Evolutionary conservation across 495 filamentous ascomycete species (phyloP).

Genomic region (Hyphodiscus hymeniophilus): DNA sequence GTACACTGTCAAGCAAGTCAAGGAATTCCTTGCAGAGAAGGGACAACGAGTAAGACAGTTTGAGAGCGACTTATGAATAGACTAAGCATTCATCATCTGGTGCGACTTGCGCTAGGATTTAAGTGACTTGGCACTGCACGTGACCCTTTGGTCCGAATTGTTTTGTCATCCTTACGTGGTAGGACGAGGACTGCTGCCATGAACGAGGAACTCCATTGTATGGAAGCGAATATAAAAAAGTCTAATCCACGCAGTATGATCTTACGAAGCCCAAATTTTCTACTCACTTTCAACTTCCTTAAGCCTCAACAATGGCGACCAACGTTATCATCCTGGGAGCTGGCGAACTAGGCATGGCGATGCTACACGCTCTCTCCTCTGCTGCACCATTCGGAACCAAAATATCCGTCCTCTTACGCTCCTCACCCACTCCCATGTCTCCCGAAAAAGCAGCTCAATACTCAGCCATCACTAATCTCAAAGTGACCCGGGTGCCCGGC

Average conservation of each 20-base stretch:
- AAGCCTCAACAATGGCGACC: not conserved
- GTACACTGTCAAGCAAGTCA: slow-evolving; percentile 93
- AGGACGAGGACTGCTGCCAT: too few relatives aligned
- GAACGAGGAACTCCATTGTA: too few relatives aligned
- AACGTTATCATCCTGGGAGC: slow-evolving; percentile 52
- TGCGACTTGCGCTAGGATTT: too few relatives aligned
- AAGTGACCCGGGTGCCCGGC: slow-evolving; percentile 33
- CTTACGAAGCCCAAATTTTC: too few relatives aligned
- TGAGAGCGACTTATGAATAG: slow-evolving; percentile 31
- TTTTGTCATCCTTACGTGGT: too few relatives aligned
- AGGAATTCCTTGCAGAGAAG: slow-evolving; percentile 62
- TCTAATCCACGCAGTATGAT: not conserved
- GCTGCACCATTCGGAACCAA: slow-evolving; percentile 29
- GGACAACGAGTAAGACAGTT: slow-evolving; percentile 69
- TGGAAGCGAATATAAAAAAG: not conserved
- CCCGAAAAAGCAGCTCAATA: slow-evolving; percentile 23
- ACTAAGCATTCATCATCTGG: too few relatives aligned
- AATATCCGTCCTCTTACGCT: slow-evolving; percentile 44
- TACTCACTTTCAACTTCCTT: too few relatives aligned
- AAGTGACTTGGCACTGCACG: too few relatives aligned
- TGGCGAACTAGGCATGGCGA: slow-evolving; percentile 50
- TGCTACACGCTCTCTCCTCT: slow-evolving; percentile 38
- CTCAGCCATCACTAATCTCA: slow-evolving; percentile 24
- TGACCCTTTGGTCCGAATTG: too few relatives aligned
- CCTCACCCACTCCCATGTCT: slow-evolving; percentile 29